These are phyloP conservation scores for Scheffersomyces segobiensis DNA, from an alignment of 1,139 yeast genomes.

Conservation along the genomic window DNA sequence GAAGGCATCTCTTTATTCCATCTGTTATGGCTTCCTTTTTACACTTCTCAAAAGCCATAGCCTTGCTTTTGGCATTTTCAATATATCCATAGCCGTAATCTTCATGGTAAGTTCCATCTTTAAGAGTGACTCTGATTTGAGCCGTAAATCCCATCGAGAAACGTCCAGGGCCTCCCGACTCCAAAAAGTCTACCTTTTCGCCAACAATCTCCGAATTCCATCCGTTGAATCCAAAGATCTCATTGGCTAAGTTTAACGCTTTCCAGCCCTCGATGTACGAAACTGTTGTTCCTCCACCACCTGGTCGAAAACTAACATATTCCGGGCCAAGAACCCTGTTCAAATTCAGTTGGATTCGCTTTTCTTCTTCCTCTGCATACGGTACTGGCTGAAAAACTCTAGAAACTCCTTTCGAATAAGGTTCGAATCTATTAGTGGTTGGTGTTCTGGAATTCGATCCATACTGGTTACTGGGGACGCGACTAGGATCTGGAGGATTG, in stretches of 20 bases:
- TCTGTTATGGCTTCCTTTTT: constrained; percentile 83
- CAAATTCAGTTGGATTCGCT: constrained; percentile 42
- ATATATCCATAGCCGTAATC: constrained; percentile 82
- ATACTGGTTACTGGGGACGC: background rate
- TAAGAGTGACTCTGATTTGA: constrained; percentile 67
- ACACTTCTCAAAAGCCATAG: constrained; percentile 78
- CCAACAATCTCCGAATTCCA: constrained; percentile 73
- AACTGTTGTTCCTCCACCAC: constrained; percentile 68
- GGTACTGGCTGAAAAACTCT: constrained; percentile 26
- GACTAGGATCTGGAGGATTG: background rate
- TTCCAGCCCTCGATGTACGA: constrained; percentile 83
- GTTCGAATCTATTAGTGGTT: constrained; percentile 6
- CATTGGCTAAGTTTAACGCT: constrained; percentile 75
- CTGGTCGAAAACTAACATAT: constrained; percentile 78
- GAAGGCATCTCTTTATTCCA: constrained; percentile 71
- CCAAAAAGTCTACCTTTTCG: constrained; percentile 70
- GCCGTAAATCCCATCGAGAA: constrained; percentile 68
- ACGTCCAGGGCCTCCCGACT: constrained; percentile 55
- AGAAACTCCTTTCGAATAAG: constrained; percentile 10
- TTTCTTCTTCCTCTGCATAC: constrained; percentile 42
- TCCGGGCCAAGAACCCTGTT: constrained; percentile 85
- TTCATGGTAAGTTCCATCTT: constrained; percentile 76
- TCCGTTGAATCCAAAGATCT: constrained; percentile 78
- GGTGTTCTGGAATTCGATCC: background rate
- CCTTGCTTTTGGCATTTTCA: constrained; percentile 68